phyloP scores from a whole-genome alignment of 2,329 filamentous ascomycete genomes.

The Sporothrix pallida region DNA sequence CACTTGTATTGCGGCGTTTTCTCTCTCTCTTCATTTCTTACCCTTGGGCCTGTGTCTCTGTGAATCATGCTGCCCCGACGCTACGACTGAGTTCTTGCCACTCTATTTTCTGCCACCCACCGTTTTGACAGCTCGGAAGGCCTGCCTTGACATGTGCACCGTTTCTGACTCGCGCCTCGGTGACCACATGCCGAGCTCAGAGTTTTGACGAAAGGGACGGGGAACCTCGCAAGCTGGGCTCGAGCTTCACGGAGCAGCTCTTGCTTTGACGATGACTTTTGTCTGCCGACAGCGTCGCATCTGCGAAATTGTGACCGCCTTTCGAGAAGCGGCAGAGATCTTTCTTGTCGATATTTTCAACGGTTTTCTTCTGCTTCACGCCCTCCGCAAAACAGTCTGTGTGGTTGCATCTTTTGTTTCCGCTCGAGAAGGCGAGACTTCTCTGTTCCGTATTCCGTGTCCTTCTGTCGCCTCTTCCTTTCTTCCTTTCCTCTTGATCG shows the following conservation, averaged over 20 bases:
- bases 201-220: background rate
- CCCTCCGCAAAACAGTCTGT: slow-evolving; percentile 24
- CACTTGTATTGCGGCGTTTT: background rate
- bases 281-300: background rate
- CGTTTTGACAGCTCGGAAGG: background rate
- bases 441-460: background rate
- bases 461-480: background rate
- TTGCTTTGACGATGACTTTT: too few relatives aligned
- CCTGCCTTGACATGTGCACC: background rate
- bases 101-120: background rate
- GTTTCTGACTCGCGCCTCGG: slow-evolving; percentile 15
- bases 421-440: background rate
- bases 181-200: background rate
- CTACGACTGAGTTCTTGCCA: background rate
- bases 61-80: too few relatives aligned
- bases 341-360: background rate
- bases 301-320: background rate
- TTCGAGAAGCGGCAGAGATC: background rate
- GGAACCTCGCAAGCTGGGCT: too few relatives aligned
- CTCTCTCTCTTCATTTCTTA: too few relatives aligned
- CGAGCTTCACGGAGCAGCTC: too few relatives aligned
- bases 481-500: background rate
- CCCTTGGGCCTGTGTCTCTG: too few relatives aligned
- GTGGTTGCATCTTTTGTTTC: slow-evolving; percentile 2
- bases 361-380: background rate